Percentiles rank a stretch among this genome's conserved stretches.
phyloP scores from a whole-genome alignment of 192 early-diverging fungal genomes.

The Podila clonocystis region DNA sequence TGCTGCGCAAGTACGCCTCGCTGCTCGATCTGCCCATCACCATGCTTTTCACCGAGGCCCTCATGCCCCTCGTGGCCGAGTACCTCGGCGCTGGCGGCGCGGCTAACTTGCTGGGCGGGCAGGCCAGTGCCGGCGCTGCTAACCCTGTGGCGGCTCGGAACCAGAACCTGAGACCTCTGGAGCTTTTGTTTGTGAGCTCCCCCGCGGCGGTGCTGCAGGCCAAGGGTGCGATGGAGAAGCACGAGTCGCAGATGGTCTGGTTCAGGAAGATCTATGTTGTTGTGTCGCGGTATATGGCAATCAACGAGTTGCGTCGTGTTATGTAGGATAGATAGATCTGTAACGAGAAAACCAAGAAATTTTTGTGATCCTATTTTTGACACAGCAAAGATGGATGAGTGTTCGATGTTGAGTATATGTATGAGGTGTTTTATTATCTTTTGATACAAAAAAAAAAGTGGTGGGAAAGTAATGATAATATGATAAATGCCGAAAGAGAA shows the following conservation, averaged over 20 bases:
- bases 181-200: constrained; percentile 70
- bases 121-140: constrained; percentile 15
- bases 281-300: constrained; percentile 90
- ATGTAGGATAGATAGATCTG: constrained; percentile 36
- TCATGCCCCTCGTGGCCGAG: constrained; percentile 67
- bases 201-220: constrained; percentile 63
- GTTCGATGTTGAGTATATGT: not conserved
- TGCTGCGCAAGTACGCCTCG: constrained; percentile 50
- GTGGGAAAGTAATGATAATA: not conserved
- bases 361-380: not conserved
- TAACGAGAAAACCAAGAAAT: not conserved
- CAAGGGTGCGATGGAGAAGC: constrained; percentile 80
- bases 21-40: constrained; percentile 46
- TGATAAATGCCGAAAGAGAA: not conserved
- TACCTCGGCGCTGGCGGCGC: constrained; percentile 64
- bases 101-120: constrained; percentile 37
- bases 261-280: constrained; percentile 88
- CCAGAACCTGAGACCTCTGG: constrained; percentile 15
- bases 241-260: constrained; percentile 92
- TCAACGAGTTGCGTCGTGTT: constrained; percentile 74
- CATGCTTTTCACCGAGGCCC: constrained; percentile 65
- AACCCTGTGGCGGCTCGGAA: not conserved
- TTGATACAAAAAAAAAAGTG: not conserved
- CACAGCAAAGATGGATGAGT: no score
- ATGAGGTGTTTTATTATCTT: constrained; percentile 1